A percentile compares a stretch with the other conserved stretches of the same genome.
phyloP scores from a whole-genome alignment of 805 yeast species.

The Candida cerambycidarum region DNA sequence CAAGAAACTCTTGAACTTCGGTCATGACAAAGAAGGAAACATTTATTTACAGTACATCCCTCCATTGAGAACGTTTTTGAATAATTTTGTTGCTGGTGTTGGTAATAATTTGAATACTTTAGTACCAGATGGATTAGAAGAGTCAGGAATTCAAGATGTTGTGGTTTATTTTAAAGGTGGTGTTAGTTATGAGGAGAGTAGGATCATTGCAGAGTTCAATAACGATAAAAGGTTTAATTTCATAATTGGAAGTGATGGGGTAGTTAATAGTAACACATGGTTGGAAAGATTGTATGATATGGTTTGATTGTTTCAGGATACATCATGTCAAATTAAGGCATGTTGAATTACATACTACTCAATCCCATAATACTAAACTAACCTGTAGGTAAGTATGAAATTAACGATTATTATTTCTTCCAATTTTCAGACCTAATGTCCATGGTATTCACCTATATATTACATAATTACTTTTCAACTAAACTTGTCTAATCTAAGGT shows the following conservation, averaged over 20 bases:
- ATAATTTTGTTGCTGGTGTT: slow-evolving; percentile 17
- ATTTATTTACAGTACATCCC: slow-evolving; percentile 93
- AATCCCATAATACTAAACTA: no score
- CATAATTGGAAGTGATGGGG: slow-evolving; percentile 69
- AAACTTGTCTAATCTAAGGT: no score
- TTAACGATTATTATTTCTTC: slow-evolving; percentile 19
- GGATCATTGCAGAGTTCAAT: slow-evolving; percentile 67
- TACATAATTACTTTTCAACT: no score
- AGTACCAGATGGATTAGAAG: slow-evolving; percentile 32
- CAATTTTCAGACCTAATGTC: no score
- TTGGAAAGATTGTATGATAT: slow-evolving; percentile 31
- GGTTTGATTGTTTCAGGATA: no score
- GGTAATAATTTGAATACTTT: slow-evolving; percentile 25
- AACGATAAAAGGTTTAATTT: slow-evolving; percentile 56
- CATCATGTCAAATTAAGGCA: no score
- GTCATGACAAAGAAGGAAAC: slow-evolving; percentile 45
- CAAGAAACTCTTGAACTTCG: slow-evolving; percentile 15
- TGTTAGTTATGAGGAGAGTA: slow-evolving; percentile 87
- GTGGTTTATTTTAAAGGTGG: slow-evolving; percentile 82
- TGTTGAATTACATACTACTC: no score
- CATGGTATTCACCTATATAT: no score
- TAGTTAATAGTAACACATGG: slow-evolving; percentile 37
- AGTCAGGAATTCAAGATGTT: slow-evolving; percentile 46
- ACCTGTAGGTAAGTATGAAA: no score
- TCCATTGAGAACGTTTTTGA: slow-evolving; percentile 50